These are phyloP conservation scores for Nissolia schottii DNA, from an alignment of 306 rosid genomes.

Conservation along the genomic window DNA sequence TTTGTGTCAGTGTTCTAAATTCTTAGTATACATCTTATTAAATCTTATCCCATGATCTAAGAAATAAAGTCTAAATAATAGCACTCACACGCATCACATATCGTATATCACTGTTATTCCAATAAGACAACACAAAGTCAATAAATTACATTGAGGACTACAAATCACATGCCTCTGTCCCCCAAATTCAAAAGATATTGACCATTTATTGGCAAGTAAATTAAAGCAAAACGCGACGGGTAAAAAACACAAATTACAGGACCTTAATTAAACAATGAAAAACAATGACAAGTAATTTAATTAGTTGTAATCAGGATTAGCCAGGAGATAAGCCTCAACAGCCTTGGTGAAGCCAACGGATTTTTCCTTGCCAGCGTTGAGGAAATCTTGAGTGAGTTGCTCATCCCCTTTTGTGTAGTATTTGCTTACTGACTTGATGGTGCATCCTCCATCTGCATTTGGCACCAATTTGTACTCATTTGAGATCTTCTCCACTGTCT, in stretches of 20 bases:
- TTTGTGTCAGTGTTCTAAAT: too few relatives aligned
- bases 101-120: too few relatives aligned
- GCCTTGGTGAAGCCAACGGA: constrained; percentile 33
- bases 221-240: not conserved
- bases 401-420: constrained; percentile 30
- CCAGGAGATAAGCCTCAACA: constrained; percentile 37
- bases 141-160: not conserved
- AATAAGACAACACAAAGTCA: not conserved
- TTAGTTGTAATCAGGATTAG: constrained; percentile 37
- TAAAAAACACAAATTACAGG: not conserved
- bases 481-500: constrained; percentile 30
- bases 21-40: too few relatives aligned
- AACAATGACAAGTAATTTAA: not conserved
- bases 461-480: constrained; percentile 31
- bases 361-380: constrained; percentile 38
- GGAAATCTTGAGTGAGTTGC: constrained; percentile 20
- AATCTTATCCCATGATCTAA: too few relatives aligned
- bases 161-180: not conserved
- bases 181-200: too few relatives aligned
- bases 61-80: too few relatives aligned
- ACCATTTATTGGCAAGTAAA: not conserved
- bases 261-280: not conserved
- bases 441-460: constrained; percentile 30
- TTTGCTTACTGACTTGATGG: constrained; percentile 25
- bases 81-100: not conserved